These are phyloP conservation scores for Rhododendron kiyosumense DNA, from an alignment of 148 eudicot species.

Conservation along the genomic window DNA sequence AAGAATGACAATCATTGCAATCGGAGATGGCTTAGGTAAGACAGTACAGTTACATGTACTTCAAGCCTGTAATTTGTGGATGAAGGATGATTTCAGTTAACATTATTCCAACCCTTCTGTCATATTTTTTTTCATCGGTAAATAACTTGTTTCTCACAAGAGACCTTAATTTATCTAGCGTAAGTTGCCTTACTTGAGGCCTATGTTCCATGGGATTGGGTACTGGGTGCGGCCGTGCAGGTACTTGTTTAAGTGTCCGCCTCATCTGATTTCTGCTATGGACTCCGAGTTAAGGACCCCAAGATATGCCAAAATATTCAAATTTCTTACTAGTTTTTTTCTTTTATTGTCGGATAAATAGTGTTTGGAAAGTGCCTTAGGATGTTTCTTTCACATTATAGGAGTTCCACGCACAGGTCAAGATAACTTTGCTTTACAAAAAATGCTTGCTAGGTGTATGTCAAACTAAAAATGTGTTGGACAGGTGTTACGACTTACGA, in stretches of 20 bases:
- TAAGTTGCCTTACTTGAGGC: neutral
- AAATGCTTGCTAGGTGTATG: neutral
- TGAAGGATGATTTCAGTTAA: neutral
- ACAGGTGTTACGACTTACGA: neutral
- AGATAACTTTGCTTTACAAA: too few relatives aligned
- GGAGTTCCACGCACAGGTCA: too few relatives aligned
- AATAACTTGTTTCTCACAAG: neutral
- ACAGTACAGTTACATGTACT: neutral
- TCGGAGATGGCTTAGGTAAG: constrained; percentile 55
- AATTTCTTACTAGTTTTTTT: too few relatives aligned
- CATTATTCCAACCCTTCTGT: neutral
- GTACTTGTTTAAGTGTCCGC: neutral
- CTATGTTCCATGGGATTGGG: neutral
- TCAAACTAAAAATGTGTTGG: neutral
- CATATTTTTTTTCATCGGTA: neutral
- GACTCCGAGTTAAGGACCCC: neutral
- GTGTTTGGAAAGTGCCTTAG: too few relatives aligned
- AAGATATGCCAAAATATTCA: too few relatives aligned
- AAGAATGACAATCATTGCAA: constrained; percentile 23
- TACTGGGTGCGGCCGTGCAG: neutral
- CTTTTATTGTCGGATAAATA: too few relatives aligned
- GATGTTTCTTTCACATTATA: too few relatives aligned
- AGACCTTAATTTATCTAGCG: neutral
- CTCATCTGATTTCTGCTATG: neutral
- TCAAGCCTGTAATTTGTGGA: neutral